Conservation (phyloP, 2,329 filamentous ascomycete species). For the Cladosporium oxysporum region DNA sequence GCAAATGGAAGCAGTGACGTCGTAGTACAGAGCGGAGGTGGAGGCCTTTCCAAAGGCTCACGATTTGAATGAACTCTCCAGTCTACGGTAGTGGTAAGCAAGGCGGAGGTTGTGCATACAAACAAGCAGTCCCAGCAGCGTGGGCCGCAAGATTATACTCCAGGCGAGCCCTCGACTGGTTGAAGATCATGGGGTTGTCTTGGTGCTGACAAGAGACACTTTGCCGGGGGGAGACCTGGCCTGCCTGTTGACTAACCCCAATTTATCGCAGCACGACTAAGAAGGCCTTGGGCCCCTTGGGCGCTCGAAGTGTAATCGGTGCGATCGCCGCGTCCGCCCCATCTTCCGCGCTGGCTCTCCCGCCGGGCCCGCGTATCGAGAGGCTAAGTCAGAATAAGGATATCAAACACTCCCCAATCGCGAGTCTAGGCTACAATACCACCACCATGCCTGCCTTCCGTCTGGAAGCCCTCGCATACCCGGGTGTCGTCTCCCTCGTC, state of each 20-base stretch:
- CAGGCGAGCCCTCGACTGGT: background rate
- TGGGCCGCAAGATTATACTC: background rate
- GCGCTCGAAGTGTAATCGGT: background rate
- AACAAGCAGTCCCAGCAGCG: background rate
- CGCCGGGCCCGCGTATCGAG: background rate
- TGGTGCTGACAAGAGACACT: background rate
- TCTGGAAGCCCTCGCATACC: constrained; percentile 35
- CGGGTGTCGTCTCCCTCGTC: constrained; percentile 66
- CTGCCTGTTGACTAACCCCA: background rate
- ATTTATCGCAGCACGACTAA: background rate
- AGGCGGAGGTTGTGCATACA: background rate
- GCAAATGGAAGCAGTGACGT: background rate
- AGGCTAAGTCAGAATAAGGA: background rate
- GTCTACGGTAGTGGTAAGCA: background rate
- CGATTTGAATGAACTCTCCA: background rate
- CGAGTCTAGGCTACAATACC: background rate
- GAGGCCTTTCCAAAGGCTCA: too few relatives aligned
- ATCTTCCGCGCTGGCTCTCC: background rate
- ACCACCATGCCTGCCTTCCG: background rate
- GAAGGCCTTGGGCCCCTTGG: too few relatives aligned
- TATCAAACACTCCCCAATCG: background rate
- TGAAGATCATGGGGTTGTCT: background rate
- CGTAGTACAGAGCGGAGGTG: background rate
- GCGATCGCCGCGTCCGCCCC: background rate
- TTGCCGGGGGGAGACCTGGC: background rate